Percentiles rank a stretch among this genome's conserved stretches.
phyloP scores from a whole-genome alignment of 2,329 filamentous ascomycete genomes.

The Colletotrichum sublineola region DNA sequence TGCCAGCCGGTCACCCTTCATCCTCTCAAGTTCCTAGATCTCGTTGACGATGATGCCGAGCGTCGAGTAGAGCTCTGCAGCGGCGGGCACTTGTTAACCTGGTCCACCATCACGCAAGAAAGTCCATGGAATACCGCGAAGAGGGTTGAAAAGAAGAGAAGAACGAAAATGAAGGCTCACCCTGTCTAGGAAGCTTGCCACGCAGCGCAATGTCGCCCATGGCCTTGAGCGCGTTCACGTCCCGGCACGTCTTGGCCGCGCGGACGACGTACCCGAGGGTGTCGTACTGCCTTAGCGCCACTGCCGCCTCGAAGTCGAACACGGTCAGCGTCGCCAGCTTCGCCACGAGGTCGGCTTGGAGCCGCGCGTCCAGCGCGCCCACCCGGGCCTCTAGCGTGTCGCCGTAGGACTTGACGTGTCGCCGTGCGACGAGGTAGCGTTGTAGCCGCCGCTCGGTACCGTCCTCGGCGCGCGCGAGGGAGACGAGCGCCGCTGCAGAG shows the following conservation, averaged over 20 bases:
- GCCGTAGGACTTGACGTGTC: slow-evolving; percentile 73
- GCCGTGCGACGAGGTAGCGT: slow-evolving; percentile 72
- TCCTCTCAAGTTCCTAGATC: slow-evolving; percentile 69
- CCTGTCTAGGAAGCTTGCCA: slow-evolving; percentile 63
- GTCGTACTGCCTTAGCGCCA: slow-evolving; percentile 77
- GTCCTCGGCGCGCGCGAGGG: slow-evolving; percentile 66
- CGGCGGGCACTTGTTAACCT: background rate
- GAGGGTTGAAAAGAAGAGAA: background rate
- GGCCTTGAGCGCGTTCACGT: slow-evolving; percentile 66
- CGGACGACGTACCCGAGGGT: slow-evolving; percentile 72
- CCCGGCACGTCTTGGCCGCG: slow-evolving; percentile 60
- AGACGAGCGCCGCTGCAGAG: slow-evolving; percentile 63
- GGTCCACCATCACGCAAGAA: no score
- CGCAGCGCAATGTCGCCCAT: slow-evolving; percentile 76
- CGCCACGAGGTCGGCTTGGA: slow-evolving; percentile 65
- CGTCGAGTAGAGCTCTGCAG: slow-evolving; percentile 62
- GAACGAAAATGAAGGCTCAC: slow-evolving; percentile 52
- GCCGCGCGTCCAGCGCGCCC: slow-evolving; percentile 56
- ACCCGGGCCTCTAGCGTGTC: slow-evolving; percentile 55
- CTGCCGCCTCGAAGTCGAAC: slow-evolving; percentile 83
- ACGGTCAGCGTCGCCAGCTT: slow-evolving; percentile 78
- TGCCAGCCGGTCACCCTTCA: slow-evolving; percentile 72
- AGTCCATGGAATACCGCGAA: background rate
- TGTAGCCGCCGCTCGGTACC: slow-evolving; percentile 65
- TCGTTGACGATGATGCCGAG: slow-evolving; percentile 79